Conservation (phyloP, 2,329 filamentous ascomycete species). For the Alternaria sp. region DNA sequence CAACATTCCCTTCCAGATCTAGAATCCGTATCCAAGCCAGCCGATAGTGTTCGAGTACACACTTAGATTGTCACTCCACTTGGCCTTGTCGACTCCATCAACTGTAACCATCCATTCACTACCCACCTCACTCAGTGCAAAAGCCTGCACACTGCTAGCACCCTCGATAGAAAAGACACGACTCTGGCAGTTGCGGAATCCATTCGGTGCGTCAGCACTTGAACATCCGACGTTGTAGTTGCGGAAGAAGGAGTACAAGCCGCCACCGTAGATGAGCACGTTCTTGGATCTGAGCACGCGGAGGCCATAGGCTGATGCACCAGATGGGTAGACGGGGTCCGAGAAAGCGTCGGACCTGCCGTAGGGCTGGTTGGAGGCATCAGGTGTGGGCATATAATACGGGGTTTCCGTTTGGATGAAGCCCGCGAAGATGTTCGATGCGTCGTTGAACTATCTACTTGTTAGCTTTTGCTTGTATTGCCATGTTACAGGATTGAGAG, state of each 20-base stretch:
- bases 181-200: slow-evolving; percentile 58
- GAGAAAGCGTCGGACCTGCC: slow-evolving; percentile 60
- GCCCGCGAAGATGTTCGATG: slow-evolving; percentile 81
- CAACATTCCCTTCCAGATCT: not conserved
- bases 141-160: slow-evolving; percentile 52
- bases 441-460: slow-evolving; percentile 65
- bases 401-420: slow-evolving; percentile 92
- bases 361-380: slow-evolving; percentile 71
- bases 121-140: slow-evolving; percentile 60
- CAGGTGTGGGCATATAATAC: slow-evolving; percentile 82
- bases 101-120: slow-evolving; percentile 58
- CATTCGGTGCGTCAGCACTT: slow-evolving; percentile 33
- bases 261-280: slow-evolving; percentile 70
- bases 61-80: slow-evolving; percentile 59
- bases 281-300: slow-evolving; percentile 67
- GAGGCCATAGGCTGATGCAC: slow-evolving; percentile 67
- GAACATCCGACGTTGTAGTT: slow-evolving; percentile 63
- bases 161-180: slow-evolving; percentile 62
- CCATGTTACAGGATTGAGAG: not conserved
- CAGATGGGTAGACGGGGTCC: slow-evolving; percentile 74
- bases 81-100: slow-evolving; percentile 55
- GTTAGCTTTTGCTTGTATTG: not conserved
- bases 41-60: slow-evolving; percentile 49
- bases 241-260: slow-evolving; percentile 74
- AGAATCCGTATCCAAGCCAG: slow-evolving; percentile 46